Evolutionary conservation across 2,329 filamentous ascomycete species (phyloP).

Genomic region (Penicillium sp.): DNA sequence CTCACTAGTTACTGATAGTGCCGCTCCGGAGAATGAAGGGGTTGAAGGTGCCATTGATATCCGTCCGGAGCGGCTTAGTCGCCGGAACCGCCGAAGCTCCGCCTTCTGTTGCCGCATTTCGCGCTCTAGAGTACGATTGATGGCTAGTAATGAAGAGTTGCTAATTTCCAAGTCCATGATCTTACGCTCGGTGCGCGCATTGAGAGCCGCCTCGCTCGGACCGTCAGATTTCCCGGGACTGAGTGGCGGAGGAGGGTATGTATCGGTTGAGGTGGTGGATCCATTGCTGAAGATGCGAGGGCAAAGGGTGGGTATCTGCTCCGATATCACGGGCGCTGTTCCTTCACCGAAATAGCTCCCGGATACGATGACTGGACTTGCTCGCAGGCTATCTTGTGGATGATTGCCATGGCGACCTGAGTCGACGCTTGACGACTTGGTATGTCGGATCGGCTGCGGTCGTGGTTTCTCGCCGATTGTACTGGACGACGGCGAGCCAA

Average conservation of each 20-base stretch:
- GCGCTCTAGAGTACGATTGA: slow-evolving; percentile 88
- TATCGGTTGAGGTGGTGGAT: slow-evolving; percentile 37
- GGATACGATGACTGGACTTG: slow-evolving; percentile 35
- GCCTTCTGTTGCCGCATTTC: slow-evolving; percentile 88
- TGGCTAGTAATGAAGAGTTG: slow-evolving; percentile 90
- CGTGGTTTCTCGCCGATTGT: slow-evolving; percentile 19
- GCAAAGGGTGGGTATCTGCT: slow-evolving; percentile 29
- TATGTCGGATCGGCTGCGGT: slow-evolving; percentile 24
- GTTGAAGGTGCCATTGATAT: slow-evolving; percentile 60
- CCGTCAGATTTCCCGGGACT: slow-evolving; percentile 47
- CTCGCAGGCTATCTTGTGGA: slow-evolving; percentile 27
- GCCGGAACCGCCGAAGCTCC: slow-evolving; percentile 79
- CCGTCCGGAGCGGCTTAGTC: slow-evolving; percentile 78
- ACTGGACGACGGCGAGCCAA: slow-evolving; percentile 25
- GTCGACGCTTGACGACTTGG: slow-evolving; percentile 39
- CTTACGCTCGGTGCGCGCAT: slow-evolving; percentile 87
- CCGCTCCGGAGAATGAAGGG: slow-evolving; percentile 47
- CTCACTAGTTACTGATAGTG: slow-evolving; percentile 49
- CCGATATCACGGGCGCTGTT: slow-evolving; percentile 23
- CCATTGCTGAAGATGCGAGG: slow-evolving; percentile 38
- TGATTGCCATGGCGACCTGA: slow-evolving; percentile 22
- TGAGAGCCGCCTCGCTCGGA: slow-evolving; percentile 70
- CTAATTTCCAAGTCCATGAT: slow-evolving; percentile 95
- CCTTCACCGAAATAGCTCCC: slow-evolving; percentile 25
- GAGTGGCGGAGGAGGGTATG: slow-evolving; percentile 54